These are phyloP conservation scores for Mrakiaceae sp. DNA, from an alignment of 1,284 basidiomycete species.

Conservation along the genomic window DNA sequence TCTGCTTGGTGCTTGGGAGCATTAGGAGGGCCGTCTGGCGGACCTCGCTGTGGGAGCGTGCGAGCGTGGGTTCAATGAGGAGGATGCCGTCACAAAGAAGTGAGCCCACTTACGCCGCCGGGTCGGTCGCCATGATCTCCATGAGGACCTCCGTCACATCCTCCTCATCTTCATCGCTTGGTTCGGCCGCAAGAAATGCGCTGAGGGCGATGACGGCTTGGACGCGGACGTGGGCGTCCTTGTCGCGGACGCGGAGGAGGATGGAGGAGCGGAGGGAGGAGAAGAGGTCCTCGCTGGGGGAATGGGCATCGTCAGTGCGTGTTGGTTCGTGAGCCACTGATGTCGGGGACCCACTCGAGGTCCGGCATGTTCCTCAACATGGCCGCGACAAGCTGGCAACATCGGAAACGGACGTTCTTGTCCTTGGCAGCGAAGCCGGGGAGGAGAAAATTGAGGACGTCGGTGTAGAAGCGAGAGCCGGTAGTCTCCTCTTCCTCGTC, in stretches of 20 bases:
- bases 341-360: conserved; percentile 53
- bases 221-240: conserved; percentile 68
- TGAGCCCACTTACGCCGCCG: conserved; percentile 54
- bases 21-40: conserved; percentile 76
- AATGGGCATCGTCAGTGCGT: too few relatives aligned
- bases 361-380: conserved; percentile 70
- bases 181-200: conserved; percentile 69
- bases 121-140: conserved; percentile 62
- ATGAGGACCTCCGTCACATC: conserved; percentile 57
- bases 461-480: conserved; percentile 59
- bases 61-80: background rate
- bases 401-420: conserved; percentile 74
- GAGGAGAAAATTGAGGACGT: conserved; percentile 65
- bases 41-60: conserved; percentile 54
- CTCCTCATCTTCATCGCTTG: conserved; percentile 50
- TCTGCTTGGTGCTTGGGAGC: conserved; percentile 51
- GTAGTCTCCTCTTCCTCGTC: conserved; percentile 61
- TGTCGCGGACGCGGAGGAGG: conserved; percentile 72
- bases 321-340: too few relatives aligned
- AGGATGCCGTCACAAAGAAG: background rate
- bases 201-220: conserved; percentile 78
- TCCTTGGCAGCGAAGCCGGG: conserved; percentile 80
- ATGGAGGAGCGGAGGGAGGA: conserved; percentile 53
- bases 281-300: conserved; percentile 67
- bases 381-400: conserved; percentile 64